Evolutionary conservation across 2,329 filamentous ascomycete genomes (phyloP).

Genomic region (Fusarium agapanthi): DNA sequence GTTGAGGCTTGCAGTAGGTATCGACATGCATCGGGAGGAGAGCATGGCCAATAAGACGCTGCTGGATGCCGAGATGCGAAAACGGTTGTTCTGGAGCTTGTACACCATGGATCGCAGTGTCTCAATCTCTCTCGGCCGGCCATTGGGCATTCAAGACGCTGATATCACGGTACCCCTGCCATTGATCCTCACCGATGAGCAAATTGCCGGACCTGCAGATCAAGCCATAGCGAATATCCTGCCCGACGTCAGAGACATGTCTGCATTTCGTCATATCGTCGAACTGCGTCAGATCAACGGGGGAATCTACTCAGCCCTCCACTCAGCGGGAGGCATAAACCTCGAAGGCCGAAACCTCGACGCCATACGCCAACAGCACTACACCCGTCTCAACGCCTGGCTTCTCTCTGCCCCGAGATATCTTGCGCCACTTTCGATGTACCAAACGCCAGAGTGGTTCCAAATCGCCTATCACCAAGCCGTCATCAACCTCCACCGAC

Average conservation of each 20-base stretch:
- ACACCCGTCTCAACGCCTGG: constrained; percentile 34
- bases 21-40: constrained; percentile 35
- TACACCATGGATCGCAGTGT: constrained; percentile 39
- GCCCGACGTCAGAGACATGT: constrained; percentile 33
- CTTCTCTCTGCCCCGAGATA: constrained; percentile 32
- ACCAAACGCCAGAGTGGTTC: constrained; percentile 38
- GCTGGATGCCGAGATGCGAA: constrained; percentile 34
- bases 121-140: constrained; percentile 30
- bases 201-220: constrained; percentile 15
- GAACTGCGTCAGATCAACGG: constrained; percentile 32
- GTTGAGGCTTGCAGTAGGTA: constrained; percentile 33
- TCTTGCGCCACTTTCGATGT: constrained; percentile 35
- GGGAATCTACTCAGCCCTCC: constrained; percentile 32
- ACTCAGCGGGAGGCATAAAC: constrained; percentile 31
- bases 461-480: constrained; percentile 39
- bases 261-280: constrained; percentile 34
- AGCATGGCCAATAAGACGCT: constrained; percentile 16
- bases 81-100: constrained; percentile 34
- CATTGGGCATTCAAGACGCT: constrained; percentile 32
- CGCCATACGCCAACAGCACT: constrained; percentile 32
- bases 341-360: constrained; percentile 28
- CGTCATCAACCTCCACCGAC: constrained; percentile 34
- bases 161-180: constrained; percentile 34
- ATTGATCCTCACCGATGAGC: constrained; percentile 27
- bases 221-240: constrained; percentile 22